Base-by-base conservation (phyloP, 2,329 filamentous ascomycete genomes). In the Xenoacremonium recifei region DNA sequence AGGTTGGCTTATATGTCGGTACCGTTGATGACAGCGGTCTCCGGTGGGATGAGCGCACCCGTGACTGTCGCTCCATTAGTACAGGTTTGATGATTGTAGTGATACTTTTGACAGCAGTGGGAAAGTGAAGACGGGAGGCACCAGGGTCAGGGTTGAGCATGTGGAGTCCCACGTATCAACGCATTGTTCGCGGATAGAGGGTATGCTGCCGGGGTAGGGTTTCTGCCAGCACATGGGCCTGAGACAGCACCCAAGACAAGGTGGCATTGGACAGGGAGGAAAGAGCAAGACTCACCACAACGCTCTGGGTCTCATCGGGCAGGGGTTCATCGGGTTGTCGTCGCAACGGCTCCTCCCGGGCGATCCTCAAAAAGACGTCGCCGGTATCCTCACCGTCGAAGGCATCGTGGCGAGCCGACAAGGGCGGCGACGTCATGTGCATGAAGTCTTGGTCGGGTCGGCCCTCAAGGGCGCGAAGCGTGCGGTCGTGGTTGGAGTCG, bases 321-420 rank as follows among this genome's bases (percentile, higher is more conserved):
- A 59, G 53, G 31, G 61, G 63, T 6, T 65, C 63, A 32, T 69
- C 66, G 7, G 55, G 47, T 15, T 57, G 54, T 37, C 67, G 70
- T 35, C 65, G 68, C 13, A 60, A 54, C 12, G 70, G 51, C 47
- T 80, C 77, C 44, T 82, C 76, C 10, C 73, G 68, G 11, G 79
- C 78, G 45, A 82, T 81, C 40, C 69, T 74, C 45, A 82, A 70
- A 49, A 82, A 82, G 30, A 82, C 65, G 48, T 82, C 79, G 29
- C 75, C 76, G 4, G 71, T 76, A 49, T 80, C 78, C 40, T 82
- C 78, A 31, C 62, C 65, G 37, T 75, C 57, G 9, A 53, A 43
- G 55, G 58, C 34, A 54, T 64, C 48, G 53, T 62, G 50, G 49
- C 62, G 36, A 12, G 62, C 63, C 2, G 69, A 68, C 44, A 69